Conservation (phyloP, 164 flowering plant genomes). For the Amborella trichopoda region DNA sequence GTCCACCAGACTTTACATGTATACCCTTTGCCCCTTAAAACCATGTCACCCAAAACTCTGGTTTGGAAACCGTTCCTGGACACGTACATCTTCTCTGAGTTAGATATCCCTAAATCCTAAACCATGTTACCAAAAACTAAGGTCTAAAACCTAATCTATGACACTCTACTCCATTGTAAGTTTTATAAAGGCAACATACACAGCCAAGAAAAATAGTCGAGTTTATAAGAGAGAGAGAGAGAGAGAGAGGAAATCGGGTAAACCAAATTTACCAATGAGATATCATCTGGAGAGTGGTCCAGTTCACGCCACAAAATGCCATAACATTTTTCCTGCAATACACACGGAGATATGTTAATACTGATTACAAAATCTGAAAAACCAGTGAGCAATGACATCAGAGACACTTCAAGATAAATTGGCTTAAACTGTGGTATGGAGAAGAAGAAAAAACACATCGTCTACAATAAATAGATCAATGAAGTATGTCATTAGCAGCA, state of each 20-base stretch:
- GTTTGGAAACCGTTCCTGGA: no score
- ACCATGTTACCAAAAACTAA: not conserved
- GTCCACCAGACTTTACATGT: no score
- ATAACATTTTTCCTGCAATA: slow-evolving; percentile 69
- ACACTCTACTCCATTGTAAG: not conserved
- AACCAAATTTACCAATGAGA: slow-evolving; percentile 29
- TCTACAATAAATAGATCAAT: no score
- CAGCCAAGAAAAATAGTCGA: not conserved
- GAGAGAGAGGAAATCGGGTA: not conserved
- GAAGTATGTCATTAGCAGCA: no score
- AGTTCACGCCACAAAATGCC: slow-evolving; percentile 64
- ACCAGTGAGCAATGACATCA: no score
- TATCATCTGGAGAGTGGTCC: slow-evolving; percentile 47
- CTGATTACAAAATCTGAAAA: no score
- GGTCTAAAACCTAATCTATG: not conserved
- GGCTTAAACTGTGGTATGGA: no score
- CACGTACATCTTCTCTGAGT: not conserved
- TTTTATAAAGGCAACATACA: not conserved
- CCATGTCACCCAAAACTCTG: no score
- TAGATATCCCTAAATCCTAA: not conserved
- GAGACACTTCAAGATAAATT: no score
- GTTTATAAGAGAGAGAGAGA: not conserved
- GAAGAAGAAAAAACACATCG: no score
- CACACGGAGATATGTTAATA: not conserved
- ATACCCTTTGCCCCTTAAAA: no score